Percentiles rank a stretch among this genome's conserved stretches.
Conservation (phyloP, 805 yeast genomes). For the Candida broadrunensis region DNA sequence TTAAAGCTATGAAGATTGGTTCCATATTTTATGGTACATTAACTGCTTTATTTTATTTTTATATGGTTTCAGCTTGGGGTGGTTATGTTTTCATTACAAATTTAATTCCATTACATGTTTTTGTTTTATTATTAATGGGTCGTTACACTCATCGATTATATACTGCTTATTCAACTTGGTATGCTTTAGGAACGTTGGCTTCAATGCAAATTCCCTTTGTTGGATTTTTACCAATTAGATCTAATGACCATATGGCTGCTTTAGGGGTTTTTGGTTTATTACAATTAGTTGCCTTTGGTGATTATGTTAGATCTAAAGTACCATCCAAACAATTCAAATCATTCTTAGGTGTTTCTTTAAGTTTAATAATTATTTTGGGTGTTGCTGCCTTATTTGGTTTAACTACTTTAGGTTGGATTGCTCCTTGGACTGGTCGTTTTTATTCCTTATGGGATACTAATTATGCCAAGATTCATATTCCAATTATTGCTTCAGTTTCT, state of each 20-base stretch:
- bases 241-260: conserved; percentile 98
- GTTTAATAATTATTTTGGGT: conserved; percentile 58
- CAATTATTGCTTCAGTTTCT: conserved; percentile 96
- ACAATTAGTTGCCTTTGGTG: conserved; percentile 85
- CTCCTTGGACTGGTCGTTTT: conserved; percentile 99
- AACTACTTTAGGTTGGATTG: conserved; percentile 89
- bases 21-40: conserved; percentile 79
- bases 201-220: conserved; percentile 99
- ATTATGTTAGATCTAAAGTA: conserved; percentile 71
- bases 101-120: conserved; percentile 92
- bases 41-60: conserved; percentile 87
- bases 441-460: conserved; percentile 97
- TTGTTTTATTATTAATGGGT: conserved; percentile 89
- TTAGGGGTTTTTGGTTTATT: conserved; percentile 94
- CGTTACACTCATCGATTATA: conserved; percentile 81
- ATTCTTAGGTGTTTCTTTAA: conserved; percentile 59
- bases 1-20: conserved; percentile 88
- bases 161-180: conserved; percentile 95
- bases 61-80: conserved; percentile 99
- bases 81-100: conserved; percentile 98
- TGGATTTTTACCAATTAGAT: conserved; percentile 93
- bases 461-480: conserved; percentile 97
- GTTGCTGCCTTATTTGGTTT: conserved; percentile 69
- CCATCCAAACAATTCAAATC: conserved; percentile 71
- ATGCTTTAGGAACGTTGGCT: conserved; percentile 93